Percentiles rank a stretch among this genome's conserved stretches.
These are phyloP conservation scores for Ostreobium quekettii DNA, from an alignment of 139 green algal genomes.

Conservation along the genomic window DNA sequence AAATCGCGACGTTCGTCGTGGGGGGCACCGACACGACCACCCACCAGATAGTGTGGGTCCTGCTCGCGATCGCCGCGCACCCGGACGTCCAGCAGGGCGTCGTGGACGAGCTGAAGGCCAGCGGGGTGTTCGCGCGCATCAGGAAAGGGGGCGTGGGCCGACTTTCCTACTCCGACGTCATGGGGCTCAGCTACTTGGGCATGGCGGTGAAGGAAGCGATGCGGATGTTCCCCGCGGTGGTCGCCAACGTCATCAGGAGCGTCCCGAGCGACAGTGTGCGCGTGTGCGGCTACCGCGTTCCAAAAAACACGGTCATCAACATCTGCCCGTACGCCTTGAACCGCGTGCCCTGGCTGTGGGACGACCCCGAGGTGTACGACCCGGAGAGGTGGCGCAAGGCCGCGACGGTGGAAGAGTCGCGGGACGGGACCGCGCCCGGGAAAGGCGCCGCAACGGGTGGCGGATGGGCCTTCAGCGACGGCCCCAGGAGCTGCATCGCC, in stretches of 20 bases:
- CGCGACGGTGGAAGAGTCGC: not conserved
- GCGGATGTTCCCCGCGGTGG: too few relatives aligned
- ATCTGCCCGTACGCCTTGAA: not conserved
- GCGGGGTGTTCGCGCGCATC: not conserved
- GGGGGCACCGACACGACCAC: constrained; percentile 11
- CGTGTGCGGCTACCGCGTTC: constrained; percentile 6
- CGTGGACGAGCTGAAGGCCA: constrained; percentile 5
- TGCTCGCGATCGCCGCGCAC: constrained; percentile 1
- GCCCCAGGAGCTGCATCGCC: constrained; percentile 3
- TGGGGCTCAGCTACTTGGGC: not conserved
- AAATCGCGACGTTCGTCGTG: not conserved
- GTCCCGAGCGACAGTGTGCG: not conserved
- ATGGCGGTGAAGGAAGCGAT: constrained; percentile 8
- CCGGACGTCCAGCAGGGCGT: constrained; percentile 3
- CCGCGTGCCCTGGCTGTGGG: not conserved
- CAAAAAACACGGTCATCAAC: not conserved
- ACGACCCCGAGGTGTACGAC: not conserved
- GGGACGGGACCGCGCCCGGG: not conserved
- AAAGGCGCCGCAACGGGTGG: too few relatives aligned
- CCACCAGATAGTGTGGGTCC: constrained; percentile 9
- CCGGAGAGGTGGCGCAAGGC: constrained; percentile 13
- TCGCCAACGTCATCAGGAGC: too few relatives aligned
- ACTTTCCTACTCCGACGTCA: not conserved
- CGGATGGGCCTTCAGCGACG: constrained; percentile 1
- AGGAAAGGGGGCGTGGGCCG: too few relatives aligned